phyloP scores from a whole-genome alignment of 2,329 filamentous ascomycete genomes.

The Hypoxylon rubiginosum region DNA sequence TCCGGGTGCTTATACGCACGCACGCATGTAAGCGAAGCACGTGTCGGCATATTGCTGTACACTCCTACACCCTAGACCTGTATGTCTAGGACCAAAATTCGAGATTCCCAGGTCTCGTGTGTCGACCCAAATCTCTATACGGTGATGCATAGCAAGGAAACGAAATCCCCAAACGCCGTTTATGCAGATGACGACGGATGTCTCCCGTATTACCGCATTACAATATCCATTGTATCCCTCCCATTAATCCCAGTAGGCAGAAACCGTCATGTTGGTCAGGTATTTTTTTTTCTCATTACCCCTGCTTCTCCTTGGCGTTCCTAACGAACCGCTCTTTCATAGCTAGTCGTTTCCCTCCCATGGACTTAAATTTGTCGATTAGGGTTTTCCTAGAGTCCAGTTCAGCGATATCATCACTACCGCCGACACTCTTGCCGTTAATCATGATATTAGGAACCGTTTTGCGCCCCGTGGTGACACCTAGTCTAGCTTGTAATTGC shows the following conservation, averaged over 20 bases:
- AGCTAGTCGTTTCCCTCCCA: conserved; percentile 76
- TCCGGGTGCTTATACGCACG: conserved; percentile 6
- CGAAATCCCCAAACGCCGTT: conserved; percentile 39
- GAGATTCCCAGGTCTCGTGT: conserved; percentile 19
- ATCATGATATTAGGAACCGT: conserved; percentile 96
- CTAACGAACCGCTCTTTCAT: conserved; percentile 62
- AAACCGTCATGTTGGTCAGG: conserved; percentile 10
- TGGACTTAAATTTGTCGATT: conserved; percentile 76
- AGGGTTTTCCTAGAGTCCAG: conserved; percentile 77
- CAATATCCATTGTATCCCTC: conserved; percentile 29
- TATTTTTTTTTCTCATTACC: conserved; percentile 17
- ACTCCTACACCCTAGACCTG: conserved; percentile 19
- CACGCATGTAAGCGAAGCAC: conserved; percentile 2
- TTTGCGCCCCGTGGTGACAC: conserved; percentile 78
- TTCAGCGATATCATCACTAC: conserved; percentile 85
- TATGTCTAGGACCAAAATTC: conserved; percentile 20
- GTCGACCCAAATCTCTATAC: conserved; percentile 23
- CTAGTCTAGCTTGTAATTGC: conserved; percentile 78
- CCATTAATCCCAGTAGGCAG: conserved; percentile 8
- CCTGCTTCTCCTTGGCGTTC: conserved; percentile 39
- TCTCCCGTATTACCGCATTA: conserved; percentile 35
- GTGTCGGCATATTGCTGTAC: conserved; percentile 31
- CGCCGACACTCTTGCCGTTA: conserved; percentile 89
- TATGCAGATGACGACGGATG: conserved; percentile 38
- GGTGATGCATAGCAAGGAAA: conserved; percentile 22